Conservation (phyloP, 306 rosid species). For the Cucumis melo region DNA sequence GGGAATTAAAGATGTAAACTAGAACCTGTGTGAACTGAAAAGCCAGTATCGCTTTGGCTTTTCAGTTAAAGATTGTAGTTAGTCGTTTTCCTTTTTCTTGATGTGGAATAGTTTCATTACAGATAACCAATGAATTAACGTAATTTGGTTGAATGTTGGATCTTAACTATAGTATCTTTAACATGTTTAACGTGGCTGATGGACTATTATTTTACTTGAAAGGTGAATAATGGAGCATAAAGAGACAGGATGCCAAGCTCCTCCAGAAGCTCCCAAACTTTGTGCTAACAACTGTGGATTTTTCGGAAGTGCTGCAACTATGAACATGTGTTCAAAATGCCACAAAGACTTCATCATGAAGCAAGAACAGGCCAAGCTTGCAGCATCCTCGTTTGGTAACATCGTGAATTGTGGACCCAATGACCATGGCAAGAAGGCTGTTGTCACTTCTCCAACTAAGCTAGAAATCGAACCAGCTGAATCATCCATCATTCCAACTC, state of each 20-base stretch:
- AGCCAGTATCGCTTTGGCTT: too few species aligned
- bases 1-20: neutral
- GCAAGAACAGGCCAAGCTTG: constrained; percentile 26
- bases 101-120: neutral
- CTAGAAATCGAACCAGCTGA: constrained; percentile 1
- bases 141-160: neutral
- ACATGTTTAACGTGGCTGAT: neutral
- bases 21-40: neutral
- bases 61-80: neutral
- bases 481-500: constrained; percentile 7
- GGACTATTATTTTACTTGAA: constrained; percentile 3
- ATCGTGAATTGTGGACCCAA: constrained; percentile 20
- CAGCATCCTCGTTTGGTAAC: constrained; percentile 22
- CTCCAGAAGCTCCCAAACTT: constrained; percentile 37
- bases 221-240: constrained; percentile 25
- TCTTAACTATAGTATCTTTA: neutral
- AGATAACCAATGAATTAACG: neutral
- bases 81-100: neutral
- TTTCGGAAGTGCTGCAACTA: constrained; percentile 35
- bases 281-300: constrained; percentile 38
- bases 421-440: constrained; percentile 5
- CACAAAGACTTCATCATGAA: constrained; percentile 30
- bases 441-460: neutral
- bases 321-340: constrained; percentile 42
- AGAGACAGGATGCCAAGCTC: constrained; percentile 36